These are phyloP conservation scores for Fusarium siculi DNA, from an alignment of 2,329 filamentous ascomycete species.

Conservation along the genomic window DNA sequence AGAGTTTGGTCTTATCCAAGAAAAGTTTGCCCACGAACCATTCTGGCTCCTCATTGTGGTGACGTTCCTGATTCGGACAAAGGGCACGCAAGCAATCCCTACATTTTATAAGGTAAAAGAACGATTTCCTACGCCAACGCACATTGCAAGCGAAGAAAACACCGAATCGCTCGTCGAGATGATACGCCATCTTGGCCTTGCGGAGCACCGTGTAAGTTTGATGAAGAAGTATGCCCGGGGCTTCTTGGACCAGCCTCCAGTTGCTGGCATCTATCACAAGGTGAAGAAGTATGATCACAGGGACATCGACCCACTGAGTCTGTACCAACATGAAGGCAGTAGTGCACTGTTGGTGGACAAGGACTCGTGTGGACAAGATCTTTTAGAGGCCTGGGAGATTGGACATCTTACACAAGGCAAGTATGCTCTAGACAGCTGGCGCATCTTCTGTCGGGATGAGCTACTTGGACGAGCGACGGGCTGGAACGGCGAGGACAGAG, in stretches of 20 bases:
- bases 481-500: slow-evolving; percentile 69
- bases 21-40: slow-evolving; percentile 77
- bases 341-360: neutral
- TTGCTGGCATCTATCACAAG: slow-evolving; percentile 62
- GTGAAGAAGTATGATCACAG: slow-evolving; percentile 60
- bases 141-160: slow-evolving; percentile 66
- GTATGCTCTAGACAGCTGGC: slow-evolving; percentile 90
- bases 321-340: neutral
- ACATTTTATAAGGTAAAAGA: slow-evolving; percentile 75
- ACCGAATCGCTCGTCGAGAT: slow-evolving; percentile 64
- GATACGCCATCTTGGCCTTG: slow-evolving; percentile 78
- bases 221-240: slow-evolving; percentile 76
- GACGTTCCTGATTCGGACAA: slow-evolving; percentile 86
- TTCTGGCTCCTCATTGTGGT: slow-evolving; percentile 86
- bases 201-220: slow-evolving; percentile 71
- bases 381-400: slow-evolving; percentile 77
- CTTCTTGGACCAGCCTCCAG: slow-evolving; percentile 74
- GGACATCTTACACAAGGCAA: slow-evolving; percentile 84
- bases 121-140: slow-evolving; percentile 72
- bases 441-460: slow-evolving; percentile 89
- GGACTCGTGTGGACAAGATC: slow-evolving; percentile 20
- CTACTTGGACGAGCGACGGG: slow-evolving; percentile 73
- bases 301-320: slow-evolving; percentile 42
- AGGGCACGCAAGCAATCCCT: slow-evolving; percentile 78
- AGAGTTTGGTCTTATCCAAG: slow-evolving; percentile 84